Base-by-base conservation (phyloP, 441 rosid genomes). In the Jatropha multifida region DNA sequence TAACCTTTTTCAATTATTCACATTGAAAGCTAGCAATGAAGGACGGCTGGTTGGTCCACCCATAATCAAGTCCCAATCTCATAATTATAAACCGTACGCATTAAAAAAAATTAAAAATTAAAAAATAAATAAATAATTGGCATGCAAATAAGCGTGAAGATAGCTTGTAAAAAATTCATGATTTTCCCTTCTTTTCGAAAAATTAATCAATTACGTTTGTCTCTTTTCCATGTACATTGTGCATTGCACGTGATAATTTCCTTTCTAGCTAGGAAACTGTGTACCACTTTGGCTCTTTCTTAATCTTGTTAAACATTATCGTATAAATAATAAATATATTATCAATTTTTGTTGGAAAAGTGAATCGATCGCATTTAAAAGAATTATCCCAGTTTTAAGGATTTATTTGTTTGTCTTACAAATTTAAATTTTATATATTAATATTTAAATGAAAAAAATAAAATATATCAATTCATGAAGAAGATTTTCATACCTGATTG, bases 171-270 rank as follows among this genome's bases (percentile, higher is more conserved):
- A 65, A 20, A 23, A 38, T 67, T 15, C 44, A 54, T 26, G 46
- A 41, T n/a, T 72, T 64, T 68, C 15, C 56, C 58, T 59, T 40
- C 37, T 60, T 71, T 80, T 8, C 4, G 66, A 68, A 60, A 46
- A 23, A 7, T 74, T 52, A 74, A 73, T 76, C 23, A 72, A 66
- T 73, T 58, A n/a, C 68, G 58, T 44, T 38, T 68, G 76, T 77
- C 81, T 72, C 59, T 72, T 72, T 82, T 80, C 75, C 83, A 76
- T 80, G 82, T 81, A 64, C 55, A 74, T 71, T 75, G 87, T 82
- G 86, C 85, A 69, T 42, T 76, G 77, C 88, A 83, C 56, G 23
- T 48, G 68, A 70, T 56, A 52, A 68, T 56, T 71, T 68, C 59
- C 44, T 18, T 73, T 65, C 23, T 64, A 5, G 61, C 73, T 69